These are phyloP conservation scores for Phytophthora hibernalis DNA, from an alignment of 352 stramenopile genomes.

Conservation along the genomic window DNA sequence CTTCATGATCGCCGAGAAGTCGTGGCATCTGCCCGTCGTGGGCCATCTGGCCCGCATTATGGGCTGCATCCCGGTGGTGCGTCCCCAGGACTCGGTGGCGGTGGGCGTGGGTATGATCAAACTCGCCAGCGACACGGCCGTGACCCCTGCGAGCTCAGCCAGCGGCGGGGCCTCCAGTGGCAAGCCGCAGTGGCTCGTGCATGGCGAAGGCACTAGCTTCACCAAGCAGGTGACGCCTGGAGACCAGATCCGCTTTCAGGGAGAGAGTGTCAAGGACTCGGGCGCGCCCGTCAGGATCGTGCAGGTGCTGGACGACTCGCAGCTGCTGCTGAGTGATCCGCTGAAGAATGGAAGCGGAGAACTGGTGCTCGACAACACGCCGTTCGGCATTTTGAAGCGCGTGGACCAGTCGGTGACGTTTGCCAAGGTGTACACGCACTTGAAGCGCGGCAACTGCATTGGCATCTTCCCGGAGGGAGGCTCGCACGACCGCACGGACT, in stretches of 20 bases:
- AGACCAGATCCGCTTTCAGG: conserved; percentile 84
- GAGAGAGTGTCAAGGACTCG: conserved; percentile 82
- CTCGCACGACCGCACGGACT: conserved; percentile 97
- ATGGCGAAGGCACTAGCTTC: conserved; percentile 78
- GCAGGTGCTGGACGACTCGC: conserved; percentile 86
- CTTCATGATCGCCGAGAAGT: conserved; percentile 99
- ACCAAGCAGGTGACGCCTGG: conserved; percentile 75
- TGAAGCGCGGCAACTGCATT: conserved; percentile 92
- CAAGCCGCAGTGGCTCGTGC: conserved; percentile 47
- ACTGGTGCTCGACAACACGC: conserved; percentile 45
- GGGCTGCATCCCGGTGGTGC: conserved; percentile 96
- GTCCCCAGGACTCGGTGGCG: conserved; percentile 93
- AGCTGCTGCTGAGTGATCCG: conserved; percentile 69
- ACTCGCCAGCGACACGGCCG: conserved; percentile 41
- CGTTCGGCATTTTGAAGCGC: conserved; percentile 92
- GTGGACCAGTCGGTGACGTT: conserved; percentile 94
- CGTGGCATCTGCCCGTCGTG: conserved; percentile 94
- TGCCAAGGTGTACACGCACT: conserved; percentile 91
- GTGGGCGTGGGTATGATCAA: conserved; percentile 75
- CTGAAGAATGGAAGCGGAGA: conserved; percentile 48
- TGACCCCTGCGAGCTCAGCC: conserved; percentile 37
- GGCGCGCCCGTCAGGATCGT: conserved; percentile 86
- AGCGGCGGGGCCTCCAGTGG: conserved; percentile 31
- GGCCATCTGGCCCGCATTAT: conserved; percentile 95
- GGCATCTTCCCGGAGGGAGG: conserved; percentile 99